Conservation (phyloP, 2,329 filamentous ascomycete species). For the Cladosporium austrohemisphaericum region DNA sequence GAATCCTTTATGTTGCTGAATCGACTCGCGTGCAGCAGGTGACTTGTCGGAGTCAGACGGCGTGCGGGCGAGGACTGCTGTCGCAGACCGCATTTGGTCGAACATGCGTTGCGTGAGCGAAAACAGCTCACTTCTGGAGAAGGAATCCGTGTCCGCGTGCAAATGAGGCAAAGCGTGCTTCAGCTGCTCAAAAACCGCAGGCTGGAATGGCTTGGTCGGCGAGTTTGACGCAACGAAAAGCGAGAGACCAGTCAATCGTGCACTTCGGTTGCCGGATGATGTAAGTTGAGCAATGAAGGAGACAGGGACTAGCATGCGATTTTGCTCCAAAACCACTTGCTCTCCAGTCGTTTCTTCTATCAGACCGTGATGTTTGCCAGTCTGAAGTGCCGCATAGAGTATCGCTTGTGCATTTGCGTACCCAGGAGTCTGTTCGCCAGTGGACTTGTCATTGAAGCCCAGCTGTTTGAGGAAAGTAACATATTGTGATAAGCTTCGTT, state of each 20-base stretch:
- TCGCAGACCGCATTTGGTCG: conserved; percentile 67
- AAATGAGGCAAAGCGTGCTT: conserved; percentile 52
- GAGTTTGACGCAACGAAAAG: conserved; percentile 73
- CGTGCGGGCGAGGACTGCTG: conserved; percentile 47
- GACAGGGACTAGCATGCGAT: conserved; percentile 53
- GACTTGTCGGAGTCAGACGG: neutral
- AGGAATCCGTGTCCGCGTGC: conserved; percentile 75
- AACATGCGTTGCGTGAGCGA: conserved; percentile 72
- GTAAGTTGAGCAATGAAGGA: conserved; percentile 38
- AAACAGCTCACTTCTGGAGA: conserved; percentile 77
- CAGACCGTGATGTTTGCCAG: conserved; percentile 46
- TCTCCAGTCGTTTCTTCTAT: conserved; percentile 34
- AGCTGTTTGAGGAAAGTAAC: conserved; percentile 39
- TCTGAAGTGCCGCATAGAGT: conserved; percentile 38
- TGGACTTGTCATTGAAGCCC: conserved; percentile 32
- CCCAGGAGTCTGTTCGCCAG: conserved; percentile 8
- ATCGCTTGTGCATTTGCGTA: conserved; percentile 18
- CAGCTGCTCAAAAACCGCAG: conserved; percentile 59
- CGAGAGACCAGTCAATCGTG: conserved; percentile 76
- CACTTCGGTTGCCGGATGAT: conserved; percentile 38
- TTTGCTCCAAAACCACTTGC: conserved; percentile 20
- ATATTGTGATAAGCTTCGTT: conserved; percentile 38
- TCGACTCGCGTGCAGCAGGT: neutral
- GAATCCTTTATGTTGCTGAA: conserved; percentile 46
- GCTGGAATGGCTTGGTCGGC: conserved; percentile 68